phyloP scores from a whole-genome alignment of 257 asterid species.

The Capsicum pubescens region DNA sequence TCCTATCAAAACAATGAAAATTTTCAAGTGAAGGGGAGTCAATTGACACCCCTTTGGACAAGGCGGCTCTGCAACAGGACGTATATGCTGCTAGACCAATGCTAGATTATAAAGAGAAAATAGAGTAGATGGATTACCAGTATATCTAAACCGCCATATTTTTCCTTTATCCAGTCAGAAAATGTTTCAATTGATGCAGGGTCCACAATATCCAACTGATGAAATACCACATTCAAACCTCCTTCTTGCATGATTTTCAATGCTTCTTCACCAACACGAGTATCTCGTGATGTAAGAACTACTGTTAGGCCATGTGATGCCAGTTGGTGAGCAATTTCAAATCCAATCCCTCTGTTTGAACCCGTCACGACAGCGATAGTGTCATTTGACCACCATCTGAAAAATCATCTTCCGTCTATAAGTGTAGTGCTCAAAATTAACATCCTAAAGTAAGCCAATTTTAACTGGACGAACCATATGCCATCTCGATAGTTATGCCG shows the following conservation, averaged over 20 bases:
- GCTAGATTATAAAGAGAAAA: not conserved
- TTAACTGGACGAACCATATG: conserved; percentile 18
- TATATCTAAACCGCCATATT: conserved; percentile 76
- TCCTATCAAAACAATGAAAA: not conserved
- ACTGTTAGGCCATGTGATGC: conserved; percentile 76
- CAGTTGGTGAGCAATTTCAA: conserved; percentile 80
- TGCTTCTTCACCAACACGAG: conserved; percentile 69
- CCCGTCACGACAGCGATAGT: conserved; percentile 94
- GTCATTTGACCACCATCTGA: conserved; percentile 89
- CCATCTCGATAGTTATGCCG: not conserved
- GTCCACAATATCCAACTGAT: conserved; percentile 73
- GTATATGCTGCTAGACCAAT: not conserved
- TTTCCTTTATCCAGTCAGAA: conserved; percentile 63
- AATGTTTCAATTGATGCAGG: conserved; percentile 63
- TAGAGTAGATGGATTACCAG: conserved; percentile 52
- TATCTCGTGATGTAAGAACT: conserved; percentile 75
- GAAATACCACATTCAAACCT: conserved; percentile 70
- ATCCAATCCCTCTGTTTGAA: conserved; percentile 92
- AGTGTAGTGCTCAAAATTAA: conserved; percentile 13
- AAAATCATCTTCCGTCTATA: not conserved
- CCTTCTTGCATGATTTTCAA: conserved; percentile 61
- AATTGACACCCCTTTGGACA: not conserved
- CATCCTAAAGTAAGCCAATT: not conserved
- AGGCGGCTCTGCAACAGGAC: not conserved
- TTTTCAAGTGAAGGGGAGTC: not conserved